A percentile compares a stretch with the other conserved stretches of the same genome.
Evolutionary conservation across 345 rosid genomes (phyloP).

Genomic region (Citrus glauca): DNA sequence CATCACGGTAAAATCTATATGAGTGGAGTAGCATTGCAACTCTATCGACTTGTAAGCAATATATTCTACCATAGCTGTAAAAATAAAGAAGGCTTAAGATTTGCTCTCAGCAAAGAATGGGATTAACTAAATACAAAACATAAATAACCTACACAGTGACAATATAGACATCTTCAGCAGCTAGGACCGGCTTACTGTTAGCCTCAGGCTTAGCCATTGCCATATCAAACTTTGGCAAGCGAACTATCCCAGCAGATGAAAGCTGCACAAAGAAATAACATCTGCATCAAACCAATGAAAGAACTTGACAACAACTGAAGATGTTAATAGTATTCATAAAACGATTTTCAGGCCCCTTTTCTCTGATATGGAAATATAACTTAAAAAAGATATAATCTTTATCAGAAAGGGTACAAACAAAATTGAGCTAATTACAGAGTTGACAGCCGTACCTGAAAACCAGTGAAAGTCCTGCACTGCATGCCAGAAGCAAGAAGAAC

Average conservation of each 20-base stretch:
- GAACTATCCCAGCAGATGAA: slow-evolving; percentile 85
- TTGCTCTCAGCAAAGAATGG: neutral
- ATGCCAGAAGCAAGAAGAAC: slow-evolving; percentile 98
- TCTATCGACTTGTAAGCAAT: slow-evolving; percentile 97
- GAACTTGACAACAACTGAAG: neutral
- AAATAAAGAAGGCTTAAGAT: slow-evolving; percentile 15
- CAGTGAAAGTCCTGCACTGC: slow-evolving; percentile 85
- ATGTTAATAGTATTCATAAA: neutral
- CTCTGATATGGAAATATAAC: neutral
- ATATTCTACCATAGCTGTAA: slow-evolving; percentile 95
- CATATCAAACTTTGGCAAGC: slow-evolving; percentile 96
- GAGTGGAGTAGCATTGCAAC: slow-evolving; percentile 90
- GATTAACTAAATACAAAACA: slow-evolving; percentile 5
- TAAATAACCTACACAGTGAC: slow-evolving; percentile 67
- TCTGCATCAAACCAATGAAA: slow-evolving; percentile 15
- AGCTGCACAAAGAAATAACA: slow-evolving; percentile 54
- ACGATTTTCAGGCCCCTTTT: neutral
- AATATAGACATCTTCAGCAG: slow-evolving; percentile 79
- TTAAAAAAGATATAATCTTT: neutral
- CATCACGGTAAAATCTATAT: slow-evolving; percentile 95
- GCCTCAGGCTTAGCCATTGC: slow-evolving; percentile 83
- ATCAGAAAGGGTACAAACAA: neutral
- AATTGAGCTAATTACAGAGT: slow-evolving; percentile 1
- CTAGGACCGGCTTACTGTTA: slow-evolving; percentile 85
- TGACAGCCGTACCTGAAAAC: slow-evolving; percentile 68